Evolutionary conservation across 2,329 filamentous ascomycete genomes (phyloP), one percentile per base, ranked within the genome.

Genomic region (Aspergillus bombycis): DNA sequence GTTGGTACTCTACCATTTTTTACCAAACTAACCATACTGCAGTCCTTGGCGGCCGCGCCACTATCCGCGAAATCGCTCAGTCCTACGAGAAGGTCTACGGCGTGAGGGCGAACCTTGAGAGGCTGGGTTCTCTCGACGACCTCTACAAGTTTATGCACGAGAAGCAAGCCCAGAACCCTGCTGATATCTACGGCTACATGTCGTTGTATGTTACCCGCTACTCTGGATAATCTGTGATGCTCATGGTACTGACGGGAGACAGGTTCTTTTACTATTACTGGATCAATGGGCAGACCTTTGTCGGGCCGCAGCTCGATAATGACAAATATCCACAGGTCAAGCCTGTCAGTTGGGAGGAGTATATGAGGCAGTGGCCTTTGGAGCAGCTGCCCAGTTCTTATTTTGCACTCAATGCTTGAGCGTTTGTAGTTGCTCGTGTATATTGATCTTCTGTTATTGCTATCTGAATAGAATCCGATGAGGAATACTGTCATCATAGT

Each of bases 41-140:
- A 82, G 68, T 78, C 69, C 65, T 81, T 66, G 68, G 81, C 67
- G 64, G 80, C 68, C 56, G 67, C 8, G 67, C 67, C 21, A 70
- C 62, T 1, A 70, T 74, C 38, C 65, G 61, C 2, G 63, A 72
- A 32, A 69, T 77, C 16, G 71, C 72, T 4, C 57, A 59, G 23
- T 62, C 63, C 3, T 74, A 72, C 43, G 66, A 72, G 26, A 65
- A 64, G 14, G 71, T 72, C 1, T 76, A 75, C 48, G 68, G 70
- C 7, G 54, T 68, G 8, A 66, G 65, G 59, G 67, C 26, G 34
- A 67, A 21, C 32, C 14, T 76, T 7, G 62, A 74, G 52, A 52
- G 65, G 11, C 68, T 63, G 26, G 74, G 74, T 19, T 71, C 68
- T 5, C 57, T 73, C 19, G 70, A 74, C 9, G 74, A 76, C 3